Conservation (phyloP, 495 filamentous ascomycete genomes). For the Aspergillus nidulans region DNA sequence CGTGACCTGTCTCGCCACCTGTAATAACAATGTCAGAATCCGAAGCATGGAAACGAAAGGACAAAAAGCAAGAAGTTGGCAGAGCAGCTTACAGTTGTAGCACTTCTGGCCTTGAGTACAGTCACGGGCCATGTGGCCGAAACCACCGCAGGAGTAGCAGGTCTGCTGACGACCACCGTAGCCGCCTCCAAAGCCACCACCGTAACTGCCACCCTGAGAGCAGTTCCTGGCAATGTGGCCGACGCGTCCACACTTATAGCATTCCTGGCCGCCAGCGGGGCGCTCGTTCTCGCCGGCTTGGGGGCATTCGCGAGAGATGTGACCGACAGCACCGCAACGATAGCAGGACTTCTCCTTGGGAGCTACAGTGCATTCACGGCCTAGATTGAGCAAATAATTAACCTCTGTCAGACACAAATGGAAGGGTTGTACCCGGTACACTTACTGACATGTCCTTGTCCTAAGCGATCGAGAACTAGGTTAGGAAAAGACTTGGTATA, state of each 20-base stretch:
- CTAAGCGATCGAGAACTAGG: conserved; percentile 24
- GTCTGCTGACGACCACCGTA: conserved; percentile 63
- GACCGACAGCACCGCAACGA: conserved; percentile 79
- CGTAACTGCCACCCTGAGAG: conserved; percentile 57
- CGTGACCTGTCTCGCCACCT: conserved; percentile 87
- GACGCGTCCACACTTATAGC: conserved; percentile 98
- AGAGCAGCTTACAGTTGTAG: conserved; percentile 78
- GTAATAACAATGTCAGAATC: conserved; percentile 4
- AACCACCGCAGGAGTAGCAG: conserved; percentile 95
- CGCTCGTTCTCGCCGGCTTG: conserved; percentile 51
- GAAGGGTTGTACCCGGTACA: conserved; percentile 9
- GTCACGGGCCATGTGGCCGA: conserved; percentile 94
- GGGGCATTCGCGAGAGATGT: conserved; percentile 90
- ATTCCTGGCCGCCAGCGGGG: conserved; percentile 62
- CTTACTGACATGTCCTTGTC: conserved; percentile 87
- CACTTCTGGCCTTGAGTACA: conserved; percentile 99
- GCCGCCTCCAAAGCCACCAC: conserved; percentile 38
- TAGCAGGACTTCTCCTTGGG: conserved; percentile 97
- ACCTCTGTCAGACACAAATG: not conserved
- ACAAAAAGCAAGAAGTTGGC: not conserved
- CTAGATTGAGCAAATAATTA: conserved; percentile 30
- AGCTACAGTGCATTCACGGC: conserved; percentile 86
- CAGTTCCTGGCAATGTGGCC: conserved; percentile 98
- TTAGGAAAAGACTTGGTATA: conserved; percentile 8
- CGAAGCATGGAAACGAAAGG: not conserved